A percentile compares a stretch with the other conserved stretches of the same genome.
Evolutionary conservation across 192 early-diverging fungal genomes (phyloP).

Genomic region (Geranomyces michiganensis): DNA sequence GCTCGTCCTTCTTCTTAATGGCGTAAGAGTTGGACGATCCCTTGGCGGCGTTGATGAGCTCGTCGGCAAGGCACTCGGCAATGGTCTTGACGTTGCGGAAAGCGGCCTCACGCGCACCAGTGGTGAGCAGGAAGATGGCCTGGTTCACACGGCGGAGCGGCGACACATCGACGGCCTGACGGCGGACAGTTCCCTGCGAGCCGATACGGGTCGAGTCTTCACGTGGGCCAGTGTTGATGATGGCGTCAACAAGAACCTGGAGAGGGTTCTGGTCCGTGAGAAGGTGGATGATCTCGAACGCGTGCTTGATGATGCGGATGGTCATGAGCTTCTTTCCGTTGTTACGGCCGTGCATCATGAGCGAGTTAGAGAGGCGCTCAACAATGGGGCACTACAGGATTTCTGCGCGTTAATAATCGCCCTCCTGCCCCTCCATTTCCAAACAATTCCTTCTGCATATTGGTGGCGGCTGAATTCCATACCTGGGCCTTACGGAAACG

Average conservation of each 20-base stretch:
- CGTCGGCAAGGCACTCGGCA: constrained; percentile 99
- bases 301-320: constrained; percentile 97
- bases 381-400: constrained; percentile 87
- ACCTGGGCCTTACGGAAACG: constrained; percentile 97
- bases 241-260: constrained; percentile 97
- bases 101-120: constrained; percentile 93
- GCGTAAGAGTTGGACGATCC: constrained; percentile 99
- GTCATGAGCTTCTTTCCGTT: constrained; percentile 99
- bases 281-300: constrained; percentile 98
- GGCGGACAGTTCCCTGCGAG: constrained; percentile 94
- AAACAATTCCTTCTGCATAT: background rate
- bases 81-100: constrained; percentile 99
- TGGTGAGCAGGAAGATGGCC: constrained; percentile 91
- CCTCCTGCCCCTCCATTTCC: too few species aligned
- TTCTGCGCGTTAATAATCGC: background rate
- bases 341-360: constrained; percentile 99
- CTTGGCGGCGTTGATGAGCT: constrained; percentile 96
- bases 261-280: constrained; percentile 98
- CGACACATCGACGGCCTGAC: constrained; percentile 99
- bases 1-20: constrained; percentile 99
- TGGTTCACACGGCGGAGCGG: constrained; percentile 98
- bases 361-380: constrained; percentile 97
- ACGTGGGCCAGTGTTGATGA: constrained; percentile 98
- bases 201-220: constrained; percentile 99
- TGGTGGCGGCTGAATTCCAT: too few species aligned